phyloP scores from a whole-genome alignment of 148 eudicot genomes.

The Nepenthes gracilis region DNA sequence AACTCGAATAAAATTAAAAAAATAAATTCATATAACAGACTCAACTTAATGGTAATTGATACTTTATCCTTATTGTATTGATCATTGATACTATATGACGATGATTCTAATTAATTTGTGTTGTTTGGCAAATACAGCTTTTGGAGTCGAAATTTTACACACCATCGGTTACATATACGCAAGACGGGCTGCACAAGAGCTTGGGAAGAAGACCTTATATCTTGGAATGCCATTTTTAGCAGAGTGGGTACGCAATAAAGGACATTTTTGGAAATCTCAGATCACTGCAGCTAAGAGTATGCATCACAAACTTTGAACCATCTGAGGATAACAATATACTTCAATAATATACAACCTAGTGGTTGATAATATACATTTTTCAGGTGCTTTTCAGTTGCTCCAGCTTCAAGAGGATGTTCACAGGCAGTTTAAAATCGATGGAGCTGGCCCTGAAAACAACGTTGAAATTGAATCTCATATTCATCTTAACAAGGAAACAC shows the following conservation, averaged over 20 bases:
- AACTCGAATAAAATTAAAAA: too few species aligned
- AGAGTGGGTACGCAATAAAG: constrained; percentile 91
- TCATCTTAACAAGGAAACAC: constrained; percentile 52
- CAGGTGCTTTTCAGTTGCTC: constrained; percentile 87
- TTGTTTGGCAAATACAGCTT: constrained; percentile 33
- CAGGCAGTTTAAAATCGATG: constrained; percentile 57
- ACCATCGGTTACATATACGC: constrained; percentile 88
- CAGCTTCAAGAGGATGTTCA: constrained; percentile 81
- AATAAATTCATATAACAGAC: too few species aligned
- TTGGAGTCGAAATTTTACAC: constrained; percentile 61
- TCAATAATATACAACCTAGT: constrained; percentile 1
- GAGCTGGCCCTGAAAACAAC: constrained; percentile 49
- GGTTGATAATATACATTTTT: not conserved
- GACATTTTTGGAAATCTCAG: constrained; percentile 91
- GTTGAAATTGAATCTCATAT: constrained; percentile 63
- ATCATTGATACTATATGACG: too few species aligned
- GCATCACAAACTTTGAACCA: not conserved
- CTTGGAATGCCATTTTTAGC: constrained; percentile 88
- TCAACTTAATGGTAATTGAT: too few species aligned
- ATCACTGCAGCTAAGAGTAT: constrained; percentile 90
- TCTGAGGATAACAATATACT: not conserved
- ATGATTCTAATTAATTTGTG: not conserved
- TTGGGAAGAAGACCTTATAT: constrained; percentile 84
- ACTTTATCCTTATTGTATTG: too few species aligned
- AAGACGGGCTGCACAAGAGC: constrained; percentile 92